Evolutionary conservation across 1,139 yeast genomes (phyloP).

Genomic region (Eremothecium cymbalariae): DNA sequence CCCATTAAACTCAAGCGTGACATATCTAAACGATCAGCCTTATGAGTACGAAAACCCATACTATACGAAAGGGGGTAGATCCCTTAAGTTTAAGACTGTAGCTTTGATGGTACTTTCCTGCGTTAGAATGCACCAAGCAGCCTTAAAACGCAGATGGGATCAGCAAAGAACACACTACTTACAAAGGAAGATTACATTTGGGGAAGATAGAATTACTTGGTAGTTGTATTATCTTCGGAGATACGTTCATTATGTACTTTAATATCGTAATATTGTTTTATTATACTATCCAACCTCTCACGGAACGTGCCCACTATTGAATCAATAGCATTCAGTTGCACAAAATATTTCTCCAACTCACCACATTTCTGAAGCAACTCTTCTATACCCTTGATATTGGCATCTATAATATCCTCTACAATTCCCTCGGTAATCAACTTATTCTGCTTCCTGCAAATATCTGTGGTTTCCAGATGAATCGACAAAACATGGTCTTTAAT

Average conservation of each 20-base stretch:
- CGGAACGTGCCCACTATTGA: conserved; percentile 25
- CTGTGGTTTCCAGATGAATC: conserved; percentile 34
- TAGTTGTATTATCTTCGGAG: conserved; percentile 8
- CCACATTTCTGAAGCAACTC: conserved; percentile 43
- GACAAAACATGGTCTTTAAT: conserved; percentile 46
- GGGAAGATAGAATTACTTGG: conserved; percentile 25
- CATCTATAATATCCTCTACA: conserved; percentile 36
- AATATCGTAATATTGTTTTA: conserved; percentile 13
- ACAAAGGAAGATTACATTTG: conserved; percentile 24
- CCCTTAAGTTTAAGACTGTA: conserved; percentile 22
- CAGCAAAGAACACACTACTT: conserved; percentile 22
- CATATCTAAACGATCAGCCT: conserved; percentile 5
- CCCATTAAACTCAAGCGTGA: conserved; percentile 4
- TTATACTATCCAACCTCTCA: conserved; percentile 20
- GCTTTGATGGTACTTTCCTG: conserved; percentile 27
- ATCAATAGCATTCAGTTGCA: conserved; percentile 57
- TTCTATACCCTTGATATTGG: conserved; percentile 40
- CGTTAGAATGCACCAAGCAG: conserved; percentile 24
- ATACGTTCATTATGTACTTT: conserved; percentile 2
- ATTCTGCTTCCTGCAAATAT: conserved; percentile 31
- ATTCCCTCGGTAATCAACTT: conserved; percentile 30
- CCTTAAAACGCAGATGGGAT: conserved; percentile 23
- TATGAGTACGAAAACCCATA: conserved; percentile 1
- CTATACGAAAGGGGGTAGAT: conserved; percentile 8
- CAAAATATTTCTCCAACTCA: conserved; percentile 51